Percentiles rank a stretch among this genome's conserved stretches.
These are phyloP conservation scores for Daedaleopsis sinensis DNA, from an alignment of 768 basidiomycete genomes.

Conservation along the genomic window DNA sequence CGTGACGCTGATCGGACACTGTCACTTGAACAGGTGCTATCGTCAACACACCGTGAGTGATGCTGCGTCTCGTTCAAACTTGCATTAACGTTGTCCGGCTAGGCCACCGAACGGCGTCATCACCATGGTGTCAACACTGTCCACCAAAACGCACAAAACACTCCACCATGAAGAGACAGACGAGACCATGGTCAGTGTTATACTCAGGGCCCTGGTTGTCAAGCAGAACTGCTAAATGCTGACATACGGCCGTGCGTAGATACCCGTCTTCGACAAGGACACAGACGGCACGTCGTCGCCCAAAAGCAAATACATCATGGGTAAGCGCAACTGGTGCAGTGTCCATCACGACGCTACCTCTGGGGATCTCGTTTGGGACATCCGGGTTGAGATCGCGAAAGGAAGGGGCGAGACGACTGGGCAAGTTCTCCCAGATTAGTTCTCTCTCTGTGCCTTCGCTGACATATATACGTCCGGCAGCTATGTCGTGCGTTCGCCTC, in stretches of 20 bases:
- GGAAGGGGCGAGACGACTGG: slow-evolving; percentile 81
- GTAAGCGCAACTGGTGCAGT: slow-evolving; percentile 84
- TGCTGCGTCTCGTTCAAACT: neutral
- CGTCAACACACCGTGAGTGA: slow-evolving; percentile 88
- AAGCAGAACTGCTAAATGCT: neutral
- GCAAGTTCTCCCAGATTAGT: slow-evolving; percentile 39
- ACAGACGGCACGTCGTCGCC: slow-evolving; percentile 69
- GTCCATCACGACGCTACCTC: slow-evolving; percentile 59
- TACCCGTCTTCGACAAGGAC: slow-evolving; percentile 77
- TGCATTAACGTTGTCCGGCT: neutral
- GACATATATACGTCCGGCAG: slow-evolving; percentile 5
- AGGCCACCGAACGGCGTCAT: slow-evolving; percentile 74
- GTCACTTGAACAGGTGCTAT: slow-evolving; percentile 66
- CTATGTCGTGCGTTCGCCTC: slow-evolving; percentile 31
- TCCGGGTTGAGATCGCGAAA: slow-evolving; percentile 84
- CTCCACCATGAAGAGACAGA: slow-evolving; percentile 84
- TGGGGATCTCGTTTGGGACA: slow-evolving; percentile 77
- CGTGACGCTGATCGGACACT: neutral
- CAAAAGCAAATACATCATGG: slow-evolving; percentile 85
- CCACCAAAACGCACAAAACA: slow-evolving; percentile 83
- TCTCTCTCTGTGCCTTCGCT: neutral
- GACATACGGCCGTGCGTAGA: slow-evolving; percentile 42
- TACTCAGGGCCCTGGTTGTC: neutral
- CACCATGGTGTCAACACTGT: slow-evolving; percentile 77
- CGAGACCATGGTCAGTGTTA: slow-evolving; percentile 74